Percentiles rank a stretch among this genome's conserved stretches.
These are phyloP conservation scores for Lanmaoa rubissima DNA, from an alignment of 768 basidiomycete genomes.

Conservation along the genomic window DNA sequence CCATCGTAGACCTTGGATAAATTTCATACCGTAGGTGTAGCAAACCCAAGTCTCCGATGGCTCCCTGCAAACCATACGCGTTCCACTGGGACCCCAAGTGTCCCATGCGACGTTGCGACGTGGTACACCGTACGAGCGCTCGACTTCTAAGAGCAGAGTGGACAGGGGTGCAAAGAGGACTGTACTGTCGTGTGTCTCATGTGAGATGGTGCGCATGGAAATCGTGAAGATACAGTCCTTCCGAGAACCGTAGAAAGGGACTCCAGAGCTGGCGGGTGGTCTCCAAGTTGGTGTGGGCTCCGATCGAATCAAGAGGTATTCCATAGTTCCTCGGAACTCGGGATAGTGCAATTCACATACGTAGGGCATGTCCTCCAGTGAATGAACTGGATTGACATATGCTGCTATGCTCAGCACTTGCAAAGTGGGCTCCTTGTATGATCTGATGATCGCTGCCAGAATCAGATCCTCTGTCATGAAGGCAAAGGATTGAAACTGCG, in stretches of 20 bases:
- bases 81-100: slow-evolving; percentile 31
- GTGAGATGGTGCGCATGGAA: slow-evolving; percentile 16
- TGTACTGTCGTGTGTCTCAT: slow-evolving; percentile 8
- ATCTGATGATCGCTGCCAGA: slow-evolving; percentile 17
- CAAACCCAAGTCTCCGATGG: slow-evolving; percentile 37
- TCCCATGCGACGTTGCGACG: slow-evolving; percentile 24
- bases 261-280: slow-evolving; percentile 1
- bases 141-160: slow-evolving; percentile 27
- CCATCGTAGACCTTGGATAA: slow-evolving; percentile 27
- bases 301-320: slow-evolving; percentile 31
- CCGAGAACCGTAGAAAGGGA: slow-evolving; percentile 25
- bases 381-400: not conserved
- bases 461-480: slow-evolving; percentile 35
- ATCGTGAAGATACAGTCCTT: slow-evolving; percentile 35
- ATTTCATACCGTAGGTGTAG: slow-evolving; percentile 36
- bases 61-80: slow-evolving; percentile 29
- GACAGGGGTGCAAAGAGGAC: slow-evolving; percentile 35
- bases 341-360: slow-evolving; percentile 31
- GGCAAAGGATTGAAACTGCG: slow-evolving; percentile 32
- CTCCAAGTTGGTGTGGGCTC: slow-evolving; percentile 33
- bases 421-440: slow-evolving; percentile 8
- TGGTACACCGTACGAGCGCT: slow-evolving; percentile 3
- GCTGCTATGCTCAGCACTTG: slow-evolving; percentile 21
- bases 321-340: slow-evolving; percentile 6
- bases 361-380: slow-evolving; percentile 15